phyloP scores from a whole-genome alignment of 2,329 filamentous ascomycete species.

The Fusarium sublunatum region DNA sequence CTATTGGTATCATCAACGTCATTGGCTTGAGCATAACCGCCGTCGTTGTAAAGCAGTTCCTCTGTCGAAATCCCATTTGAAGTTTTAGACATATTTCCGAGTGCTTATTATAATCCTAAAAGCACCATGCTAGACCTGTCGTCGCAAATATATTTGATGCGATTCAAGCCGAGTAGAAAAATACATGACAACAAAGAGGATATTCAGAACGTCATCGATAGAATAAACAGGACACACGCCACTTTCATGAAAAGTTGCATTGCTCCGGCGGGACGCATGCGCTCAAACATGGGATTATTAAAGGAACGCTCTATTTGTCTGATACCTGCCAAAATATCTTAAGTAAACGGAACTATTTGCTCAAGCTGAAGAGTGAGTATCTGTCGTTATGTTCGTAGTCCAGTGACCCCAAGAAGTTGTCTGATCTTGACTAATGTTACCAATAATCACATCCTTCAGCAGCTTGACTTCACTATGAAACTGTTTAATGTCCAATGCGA shows the following conservation, averaged over 20 bases:
- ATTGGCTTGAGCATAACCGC: too few relatives aligned
- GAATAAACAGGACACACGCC: conserved; percentile 8
- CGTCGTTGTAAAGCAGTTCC: too few relatives aligned
- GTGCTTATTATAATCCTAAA: too few relatives aligned
- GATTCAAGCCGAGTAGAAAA: background rate
- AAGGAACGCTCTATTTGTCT: conserved; percentile 3
- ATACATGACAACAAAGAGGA: background rate
- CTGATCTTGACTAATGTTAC: background rate
- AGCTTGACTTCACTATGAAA: conserved; percentile 1
- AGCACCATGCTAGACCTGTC: background rate
- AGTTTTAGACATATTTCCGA: too few relatives aligned
- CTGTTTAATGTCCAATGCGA: conserved; percentile 4
- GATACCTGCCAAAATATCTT: conserved; percentile 1
- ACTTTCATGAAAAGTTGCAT: conserved; percentile 10
- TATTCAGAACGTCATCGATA: background rate
- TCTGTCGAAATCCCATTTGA: too few relatives aligned
- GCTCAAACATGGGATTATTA: conserved; percentile 1
- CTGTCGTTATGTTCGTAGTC: conserved; percentile 5
- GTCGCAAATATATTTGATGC: too few relatives aligned
- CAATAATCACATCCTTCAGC: conserved; percentile 4
- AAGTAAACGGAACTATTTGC: conserved; percentile 16
- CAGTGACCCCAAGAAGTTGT: conserved; percentile 2
- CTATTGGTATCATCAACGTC: too few relatives aligned
- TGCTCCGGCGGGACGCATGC: conserved; percentile 11
- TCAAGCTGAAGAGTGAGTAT: background rate